A percentile compares a stretch with the other conserved stretches of the same genome.
Conservation (phyloP, 2,329 filamentous ascomycete genomes). For the Scleromitrula shiraiana region DNA sequence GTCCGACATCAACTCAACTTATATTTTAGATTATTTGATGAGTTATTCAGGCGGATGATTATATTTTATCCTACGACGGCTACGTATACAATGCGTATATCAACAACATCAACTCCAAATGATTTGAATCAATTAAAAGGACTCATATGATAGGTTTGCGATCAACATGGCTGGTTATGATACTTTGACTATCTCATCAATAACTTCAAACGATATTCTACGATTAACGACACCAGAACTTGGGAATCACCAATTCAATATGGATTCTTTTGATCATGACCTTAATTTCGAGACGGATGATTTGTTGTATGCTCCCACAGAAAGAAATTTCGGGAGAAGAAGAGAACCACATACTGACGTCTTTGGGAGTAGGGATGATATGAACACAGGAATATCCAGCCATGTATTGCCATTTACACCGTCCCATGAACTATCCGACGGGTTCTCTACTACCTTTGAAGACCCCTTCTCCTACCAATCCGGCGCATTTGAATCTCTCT, state of each 20-base stretch:
- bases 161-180: constrained; percentile 18
- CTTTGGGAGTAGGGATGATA: constrained; percentile 3
- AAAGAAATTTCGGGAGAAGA: not conserved
- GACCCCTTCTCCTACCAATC: constrained; percentile 54
- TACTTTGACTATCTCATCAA: constrained; percentile 8
- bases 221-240: constrained; percentile 19
- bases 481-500: constrained; percentile 34
- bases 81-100: constrained; percentile 3
- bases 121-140: not conserved
- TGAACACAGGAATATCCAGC: constrained; percentile 27
- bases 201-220: constrained; percentile 21
- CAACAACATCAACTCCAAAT: not conserved
- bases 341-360: constrained; percentile 1
- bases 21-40: not conserved
- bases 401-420: constrained; percentile 49
- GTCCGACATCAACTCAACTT: not conserved
- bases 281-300: constrained; percentile 24
- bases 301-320: constrained; percentile 21
- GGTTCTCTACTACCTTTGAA: constrained; percentile 55
- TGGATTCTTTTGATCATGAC: constrained; percentile 27
- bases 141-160: constrained; percentile 4
- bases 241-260: constrained; percentile 13
- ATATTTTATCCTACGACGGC: not conserved
- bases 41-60: constrained; percentile 1
- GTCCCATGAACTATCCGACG: constrained; percentile 52